Percentiles rank a stretch among this genome's conserved stretches.
Evolutionary conservation across 228 moss, liverwort and hornwort species (phyloP).

Genomic region (Sphagnum fallax): DNA sequence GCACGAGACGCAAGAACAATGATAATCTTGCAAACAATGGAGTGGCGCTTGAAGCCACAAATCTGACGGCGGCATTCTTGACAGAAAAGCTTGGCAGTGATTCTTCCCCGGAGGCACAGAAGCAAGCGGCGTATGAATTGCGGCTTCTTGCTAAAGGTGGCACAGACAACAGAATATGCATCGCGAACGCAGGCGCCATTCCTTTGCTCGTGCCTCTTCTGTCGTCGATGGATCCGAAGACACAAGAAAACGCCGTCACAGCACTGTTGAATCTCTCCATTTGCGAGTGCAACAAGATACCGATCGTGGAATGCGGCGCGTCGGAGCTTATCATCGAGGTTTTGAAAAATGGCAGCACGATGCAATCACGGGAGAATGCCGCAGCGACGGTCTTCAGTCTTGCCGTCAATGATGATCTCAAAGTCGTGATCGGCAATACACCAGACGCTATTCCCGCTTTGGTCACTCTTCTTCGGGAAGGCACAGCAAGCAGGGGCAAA

Average conservation of each 20-base stretch:
- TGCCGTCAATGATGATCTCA: slow-evolving; percentile 72
- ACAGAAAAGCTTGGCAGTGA: slow-evolving; percentile 55
- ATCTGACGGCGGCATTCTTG: slow-evolving; percentile 58
- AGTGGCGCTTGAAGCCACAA: slow-evolving; percentile 54
- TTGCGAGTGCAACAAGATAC: slow-evolving; percentile 60
- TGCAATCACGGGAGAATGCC: slow-evolving; percentile 83
- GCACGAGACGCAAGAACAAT: slow-evolving; percentile 24
- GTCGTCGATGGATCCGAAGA: slow-evolving; percentile 53
- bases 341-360: slow-evolving; percentile 51
- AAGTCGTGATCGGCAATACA: slow-evolving; percentile 53
- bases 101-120: slow-evolving; percentile 65
- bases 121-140: slow-evolving; percentile 61
- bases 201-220: slow-evolving; percentile 55
- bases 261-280: slow-evolving; percentile 72
- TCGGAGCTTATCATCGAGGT: slow-evolving; percentile 66
- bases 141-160: slow-evolving; percentile 64
- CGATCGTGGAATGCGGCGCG: slow-evolving; percentile 53
- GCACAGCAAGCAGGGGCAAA: slow-evolving; percentile 60
- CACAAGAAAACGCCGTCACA: slow-evolving; percentile 79
- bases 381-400: slow-evolving; percentile 80
- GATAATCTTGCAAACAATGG: slow-evolving; percentile 30
- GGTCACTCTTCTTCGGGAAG: slow-evolving; percentile 61
- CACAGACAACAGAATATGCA: slow-evolving; percentile 63
- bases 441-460: slow-evolving; percentile 53
- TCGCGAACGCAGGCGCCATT: slow-evolving; percentile 71